These are phyloP conservation scores for Phytophthora chlamydospora DNA, from an alignment of 352 stramenopile species.

Conservation along the genomic window DNA sequence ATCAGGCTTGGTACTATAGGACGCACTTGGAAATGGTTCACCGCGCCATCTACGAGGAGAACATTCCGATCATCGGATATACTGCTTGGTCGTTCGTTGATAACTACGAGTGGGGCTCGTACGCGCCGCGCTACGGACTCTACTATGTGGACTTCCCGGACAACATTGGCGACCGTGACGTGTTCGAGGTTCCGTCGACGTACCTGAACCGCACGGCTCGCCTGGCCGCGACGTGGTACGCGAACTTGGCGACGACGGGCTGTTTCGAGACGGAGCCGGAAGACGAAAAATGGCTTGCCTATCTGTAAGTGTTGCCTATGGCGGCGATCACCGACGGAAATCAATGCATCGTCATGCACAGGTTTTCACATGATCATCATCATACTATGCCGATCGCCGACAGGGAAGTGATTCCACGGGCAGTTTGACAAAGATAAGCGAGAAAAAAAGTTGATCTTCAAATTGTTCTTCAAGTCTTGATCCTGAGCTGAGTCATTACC, in stretches of 20 bases:
- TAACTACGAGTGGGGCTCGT: conserved; percentile 42
- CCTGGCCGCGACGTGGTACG: conserved; percentile 47
- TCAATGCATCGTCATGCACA: too few species aligned
- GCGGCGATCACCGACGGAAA: too few species aligned
- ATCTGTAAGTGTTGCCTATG: conserved; percentile 7
- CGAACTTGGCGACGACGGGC: conserved; percentile 21
- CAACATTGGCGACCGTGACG: conserved; percentile 35
- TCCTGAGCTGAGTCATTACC: too few species aligned
- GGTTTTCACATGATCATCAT: too few species aligned
- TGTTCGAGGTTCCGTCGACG: conserved; percentile 27
- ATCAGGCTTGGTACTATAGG: conserved; percentile 68
- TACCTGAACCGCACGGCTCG: conserved; percentile 51
- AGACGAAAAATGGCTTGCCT: conserved; percentile 36
- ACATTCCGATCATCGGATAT: conserved; percentile 84
- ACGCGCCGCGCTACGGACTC: conserved; percentile 56
- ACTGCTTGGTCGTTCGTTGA: conserved; percentile 83
- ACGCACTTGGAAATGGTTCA: conserved; percentile 59
- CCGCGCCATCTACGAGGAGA: conserved; percentile 48
- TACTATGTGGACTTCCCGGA: conserved; percentile 66
- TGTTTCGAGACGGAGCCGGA: conserved; percentile 34
- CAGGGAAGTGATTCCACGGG: too few species aligned
- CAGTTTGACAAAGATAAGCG: too few species aligned
- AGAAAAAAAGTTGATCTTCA: too few species aligned
- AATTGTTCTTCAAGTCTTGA: too few species aligned
- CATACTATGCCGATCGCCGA: too few species aligned